Evolutionary conservation across 345 rosid genomes (phyloP).

Genomic region (Eucalyptus marginata): DNA sequence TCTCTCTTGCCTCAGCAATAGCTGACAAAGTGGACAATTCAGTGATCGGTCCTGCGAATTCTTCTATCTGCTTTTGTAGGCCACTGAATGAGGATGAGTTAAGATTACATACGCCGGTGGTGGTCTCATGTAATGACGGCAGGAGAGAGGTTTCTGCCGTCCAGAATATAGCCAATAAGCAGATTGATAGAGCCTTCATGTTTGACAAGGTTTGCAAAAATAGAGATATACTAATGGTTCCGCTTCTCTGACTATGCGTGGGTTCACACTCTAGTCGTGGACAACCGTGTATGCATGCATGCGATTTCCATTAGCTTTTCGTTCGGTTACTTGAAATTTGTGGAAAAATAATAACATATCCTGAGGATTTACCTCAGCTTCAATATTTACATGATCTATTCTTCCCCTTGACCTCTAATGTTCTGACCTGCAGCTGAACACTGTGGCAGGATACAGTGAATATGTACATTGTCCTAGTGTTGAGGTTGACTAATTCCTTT

Average conservation of each 20-base stretch:
- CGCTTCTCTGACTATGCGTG: neutral
- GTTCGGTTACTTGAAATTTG: neutral
- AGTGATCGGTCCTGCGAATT: neutral
- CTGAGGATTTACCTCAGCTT: neutral
- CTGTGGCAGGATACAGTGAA: neutral
- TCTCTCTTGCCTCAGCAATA: neutral
- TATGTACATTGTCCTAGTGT: neutral
- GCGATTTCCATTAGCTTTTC: neutral
- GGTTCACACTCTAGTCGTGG: neutral
- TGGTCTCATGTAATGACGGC: constrained; percentile 73
- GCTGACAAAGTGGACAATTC: neutral
- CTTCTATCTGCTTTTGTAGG: constrained; percentile 18
- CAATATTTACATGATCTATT: neutral
- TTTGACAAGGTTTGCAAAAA: constrained; percentile 65
- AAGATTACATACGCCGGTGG: constrained; percentile 71
- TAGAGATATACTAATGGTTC: neutral
- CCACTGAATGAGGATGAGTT: constrained; percentile 86
- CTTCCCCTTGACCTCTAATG: neutral
- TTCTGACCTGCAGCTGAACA: neutral
- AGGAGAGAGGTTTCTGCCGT: constrained; percentile 84
- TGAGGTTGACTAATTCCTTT: neutral
- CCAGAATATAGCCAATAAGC: constrained; percentile 90
- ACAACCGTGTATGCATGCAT: neutral
- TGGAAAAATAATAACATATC: too few relatives aligned
- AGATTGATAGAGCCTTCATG: constrained; percentile 88